These are phyloP conservation scores for Phytopythium oedochilum DNA, from an alignment of 352 stramenopile species.

Conservation along the genomic window DNA sequence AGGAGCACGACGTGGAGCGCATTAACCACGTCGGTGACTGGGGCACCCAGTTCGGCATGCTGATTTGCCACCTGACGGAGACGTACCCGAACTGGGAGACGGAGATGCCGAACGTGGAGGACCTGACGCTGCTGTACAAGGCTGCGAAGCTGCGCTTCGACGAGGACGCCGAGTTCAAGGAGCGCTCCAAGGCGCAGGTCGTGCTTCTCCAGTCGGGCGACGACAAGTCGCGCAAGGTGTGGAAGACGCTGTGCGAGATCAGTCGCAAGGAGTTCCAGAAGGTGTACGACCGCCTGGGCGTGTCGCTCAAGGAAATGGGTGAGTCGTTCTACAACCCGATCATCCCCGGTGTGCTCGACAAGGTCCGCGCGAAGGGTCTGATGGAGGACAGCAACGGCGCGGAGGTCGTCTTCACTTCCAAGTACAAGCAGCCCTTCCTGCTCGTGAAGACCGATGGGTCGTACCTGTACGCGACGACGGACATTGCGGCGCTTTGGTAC, in stretches of 20 bases:
- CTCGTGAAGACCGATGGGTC: slow-evolving; percentile 84
- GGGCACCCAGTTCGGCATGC: slow-evolving; percentile 98
- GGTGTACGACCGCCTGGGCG: slow-evolving; percentile 76
- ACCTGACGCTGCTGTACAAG: slow-evolving; percentile 94
- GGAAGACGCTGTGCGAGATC: slow-evolving; percentile 80
- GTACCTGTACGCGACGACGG: slow-evolving; percentile 83
- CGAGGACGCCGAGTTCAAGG: slow-evolving; percentile 94
- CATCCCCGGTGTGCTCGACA: slow-evolving; percentile 81
- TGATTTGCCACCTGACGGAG: slow-evolving; percentile 99
- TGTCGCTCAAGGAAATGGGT: slow-evolving; percentile 74
- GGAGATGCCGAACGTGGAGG: slow-evolving; percentile 94
- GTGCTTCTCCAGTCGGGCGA: slow-evolving; percentile 96
- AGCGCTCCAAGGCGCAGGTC: slow-evolving; percentile 95
- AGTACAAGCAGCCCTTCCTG: slow-evolving; percentile 87
- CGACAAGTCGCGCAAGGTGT: slow-evolving; percentile 75
- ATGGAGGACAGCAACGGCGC: slow-evolving; percentile 88
- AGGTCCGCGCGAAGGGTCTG: slow-evolving; percentile 88
- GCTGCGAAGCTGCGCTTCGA: slow-evolving; percentile 96
- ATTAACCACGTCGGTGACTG: slow-evolving; percentile 87
- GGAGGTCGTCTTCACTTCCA: slow-evolving; percentile 90
- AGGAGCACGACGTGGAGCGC: slow-evolving; percentile 73
- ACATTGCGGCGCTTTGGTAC: slow-evolving; percentile 86
- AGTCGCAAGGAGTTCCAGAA: slow-evolving; percentile 84
- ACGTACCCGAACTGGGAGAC: slow-evolving; percentile 93
- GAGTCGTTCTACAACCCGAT: slow-evolving; percentile 88